Evolutionary conservation across 768 basidiomycete genomes (phyloP), one percentile per base, ranked within the genome.

Genomic region (Pholiota microspora): DNA sequence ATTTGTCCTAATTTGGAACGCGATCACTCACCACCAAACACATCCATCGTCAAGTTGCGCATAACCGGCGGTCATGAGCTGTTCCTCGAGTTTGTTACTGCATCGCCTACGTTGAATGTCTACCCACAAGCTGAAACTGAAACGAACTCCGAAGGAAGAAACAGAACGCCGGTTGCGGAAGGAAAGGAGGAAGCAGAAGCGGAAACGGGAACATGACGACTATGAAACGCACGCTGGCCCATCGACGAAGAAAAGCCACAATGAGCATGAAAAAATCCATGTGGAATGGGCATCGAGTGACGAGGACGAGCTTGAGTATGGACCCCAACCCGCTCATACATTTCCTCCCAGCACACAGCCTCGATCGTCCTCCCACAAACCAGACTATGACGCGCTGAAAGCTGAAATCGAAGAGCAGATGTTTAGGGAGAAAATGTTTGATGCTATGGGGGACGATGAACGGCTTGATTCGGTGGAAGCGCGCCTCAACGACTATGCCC

Each of bases 371-470:
- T 38, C 56, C 18, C 59, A 62, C 25, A 73, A 74, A 51, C 67
- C 68, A 23, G 78, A 80, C 65, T 73, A 77, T 57, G 84, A 84
- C 18, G 62, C 73, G 31, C 71, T 83, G 7, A 70, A 67, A 23
- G 78, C 78, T 0, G 79, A 84, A 54, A 58, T 82, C 27, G 89
- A 92, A 56, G 87, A 91, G 47, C 67, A 74, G 53, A 71, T 71
- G 25, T 94, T 92, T 66, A 74, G 80, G 38, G 85, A 88, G 60
- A 92, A 85, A 71, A 76, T 93, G 74, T 82, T 82, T 60, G 82
- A 78, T 42, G 88, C 87, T 8, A 73, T 88, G 62, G 86, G 77
- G 42, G 88, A 91, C 27, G 90, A 93, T 56, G 85, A 86, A 54
- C 74, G 83, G 36, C 65, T 89, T 28, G 85, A 88, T 56, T 74